Percentiles rank a stretch among this genome's conserved stretches.
phyloP scores from a whole-genome alignment of 371 early-diverging fungal species.

The Mortierella sp. region DNA sequence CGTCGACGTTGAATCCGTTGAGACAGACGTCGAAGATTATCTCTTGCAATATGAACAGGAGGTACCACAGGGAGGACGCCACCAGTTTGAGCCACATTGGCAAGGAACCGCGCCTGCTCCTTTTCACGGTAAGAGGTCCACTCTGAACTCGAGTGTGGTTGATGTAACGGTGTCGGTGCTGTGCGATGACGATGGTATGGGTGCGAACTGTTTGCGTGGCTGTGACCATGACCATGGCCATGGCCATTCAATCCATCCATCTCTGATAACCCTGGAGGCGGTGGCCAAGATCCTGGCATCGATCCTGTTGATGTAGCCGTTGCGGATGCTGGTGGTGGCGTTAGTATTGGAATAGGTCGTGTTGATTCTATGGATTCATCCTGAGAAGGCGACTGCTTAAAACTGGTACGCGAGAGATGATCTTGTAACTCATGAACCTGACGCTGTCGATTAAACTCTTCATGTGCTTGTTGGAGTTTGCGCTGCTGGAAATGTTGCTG shows the following conservation, averaged over 20 bases:
- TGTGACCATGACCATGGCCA: neutral
- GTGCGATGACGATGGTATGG: neutral
- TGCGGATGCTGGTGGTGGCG: slow-evolving; percentile 3
- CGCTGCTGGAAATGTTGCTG: slow-evolving; percentile 5
- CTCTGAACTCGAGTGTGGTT: neutral
- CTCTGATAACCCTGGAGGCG: neutral
- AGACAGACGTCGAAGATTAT: slow-evolving; percentile 9
- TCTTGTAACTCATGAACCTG: slow-evolving; percentile 5
- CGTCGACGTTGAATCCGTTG: slow-evolving; percentile 27
- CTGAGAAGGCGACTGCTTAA: neutral
- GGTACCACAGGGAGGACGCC: neutral
- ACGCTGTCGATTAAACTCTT: slow-evolving; percentile 25
- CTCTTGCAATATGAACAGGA: slow-evolving; percentile 3
- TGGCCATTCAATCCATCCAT: neutral
- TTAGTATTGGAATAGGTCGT: neutral
- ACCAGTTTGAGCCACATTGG: slow-evolving; percentile 1
- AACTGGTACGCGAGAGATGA: no score
- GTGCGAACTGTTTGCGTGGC: neutral
- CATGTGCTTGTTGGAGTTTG: slow-evolving; percentile 14
- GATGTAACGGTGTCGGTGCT: neutral
- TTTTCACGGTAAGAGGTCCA: slow-evolving; percentile 18
- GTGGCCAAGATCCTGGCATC: neutral
- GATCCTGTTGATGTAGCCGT: neutral
- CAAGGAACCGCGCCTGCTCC: slow-evolving; percentile 8
- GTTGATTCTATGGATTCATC: neutral